These are phyloP conservation scores for Kalanchoe fedtschenkoi DNA, from an alignment of 164 flowering plant genomes.

Conservation along the genomic window DNA sequence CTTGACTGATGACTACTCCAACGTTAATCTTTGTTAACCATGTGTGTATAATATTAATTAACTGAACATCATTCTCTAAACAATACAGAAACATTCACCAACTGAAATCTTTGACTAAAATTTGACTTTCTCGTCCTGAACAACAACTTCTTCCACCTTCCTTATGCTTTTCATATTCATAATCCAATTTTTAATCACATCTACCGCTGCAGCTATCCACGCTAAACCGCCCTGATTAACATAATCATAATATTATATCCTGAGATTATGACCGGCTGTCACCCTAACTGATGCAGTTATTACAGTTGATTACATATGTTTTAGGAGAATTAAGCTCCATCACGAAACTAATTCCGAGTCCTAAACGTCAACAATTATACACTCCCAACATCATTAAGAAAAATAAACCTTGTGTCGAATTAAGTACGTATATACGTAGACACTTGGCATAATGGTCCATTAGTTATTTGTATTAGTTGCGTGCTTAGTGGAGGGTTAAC, in stretches of 20 bases:
- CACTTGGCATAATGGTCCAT: too few species aligned
- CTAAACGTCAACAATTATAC: too few species aligned
- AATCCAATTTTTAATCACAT: background rate
- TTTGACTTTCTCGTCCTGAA: background rate
- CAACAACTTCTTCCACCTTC: background rate
- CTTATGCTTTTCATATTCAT: slow-evolving; percentile 5
- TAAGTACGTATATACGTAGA: too few species aligned
- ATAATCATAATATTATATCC: background rate
- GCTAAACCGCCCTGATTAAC: background rate
- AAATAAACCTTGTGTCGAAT: too few species aligned
- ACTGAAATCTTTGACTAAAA: slow-evolving; percentile 4
- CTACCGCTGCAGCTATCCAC: background rate
- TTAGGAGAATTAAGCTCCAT: too few species aligned
- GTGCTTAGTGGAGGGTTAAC: too few species aligned
- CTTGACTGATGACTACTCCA: background rate
- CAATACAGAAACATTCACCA: background rate
- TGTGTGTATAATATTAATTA: background rate
- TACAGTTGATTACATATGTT: too few species aligned
- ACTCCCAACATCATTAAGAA: too few species aligned
- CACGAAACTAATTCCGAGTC: too few species aligned
- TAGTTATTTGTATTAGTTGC: too few species aligned
- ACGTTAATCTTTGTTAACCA: background rate
- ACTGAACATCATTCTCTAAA: background rate
- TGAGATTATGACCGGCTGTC: background rate
- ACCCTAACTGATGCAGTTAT: background rate